phyloP scores from a whole-genome alignment of 345 rosid genomes.

The Hirschfeldia incana region DNA sequence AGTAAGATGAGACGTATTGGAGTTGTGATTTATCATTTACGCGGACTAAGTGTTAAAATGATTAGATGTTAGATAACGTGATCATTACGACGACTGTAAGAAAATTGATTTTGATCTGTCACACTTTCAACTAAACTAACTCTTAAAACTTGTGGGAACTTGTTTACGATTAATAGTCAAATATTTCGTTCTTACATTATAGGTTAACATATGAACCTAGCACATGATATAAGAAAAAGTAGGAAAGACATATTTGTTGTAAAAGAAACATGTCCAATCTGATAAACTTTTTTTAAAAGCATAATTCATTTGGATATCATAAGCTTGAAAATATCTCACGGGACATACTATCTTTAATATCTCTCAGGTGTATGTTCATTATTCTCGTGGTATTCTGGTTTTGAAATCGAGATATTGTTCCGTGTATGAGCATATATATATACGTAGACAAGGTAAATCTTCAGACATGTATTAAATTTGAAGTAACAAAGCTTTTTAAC shows the following conservation, averaged over 20 bases:
- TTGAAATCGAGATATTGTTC: background rate
- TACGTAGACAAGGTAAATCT: background rate
- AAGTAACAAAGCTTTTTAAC: background rate
- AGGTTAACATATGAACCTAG: background rate
- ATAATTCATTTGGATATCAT: background rate
- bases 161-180: background rate
- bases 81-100: background rate
- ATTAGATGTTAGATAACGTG: background rate
- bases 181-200: background rate
- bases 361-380: background rate
- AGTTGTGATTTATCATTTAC: background rate
- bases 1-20: background rate
- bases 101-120: background rate
- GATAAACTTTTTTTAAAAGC: background rate
- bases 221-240: background rate
- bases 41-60: slow-evolving; percentile 1
- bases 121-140: background rate
- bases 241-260: background rate
- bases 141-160: background rate
- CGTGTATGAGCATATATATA: no score
- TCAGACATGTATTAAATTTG: background rate
- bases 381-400: background rate
- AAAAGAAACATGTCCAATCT: background rate
- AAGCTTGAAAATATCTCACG: background rate
- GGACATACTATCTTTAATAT: background rate